Evolutionary conservation across 2,329 filamentous ascomycete genomes (phyloP).

Genomic region (Akanthomyces dipterigenus): DNA sequence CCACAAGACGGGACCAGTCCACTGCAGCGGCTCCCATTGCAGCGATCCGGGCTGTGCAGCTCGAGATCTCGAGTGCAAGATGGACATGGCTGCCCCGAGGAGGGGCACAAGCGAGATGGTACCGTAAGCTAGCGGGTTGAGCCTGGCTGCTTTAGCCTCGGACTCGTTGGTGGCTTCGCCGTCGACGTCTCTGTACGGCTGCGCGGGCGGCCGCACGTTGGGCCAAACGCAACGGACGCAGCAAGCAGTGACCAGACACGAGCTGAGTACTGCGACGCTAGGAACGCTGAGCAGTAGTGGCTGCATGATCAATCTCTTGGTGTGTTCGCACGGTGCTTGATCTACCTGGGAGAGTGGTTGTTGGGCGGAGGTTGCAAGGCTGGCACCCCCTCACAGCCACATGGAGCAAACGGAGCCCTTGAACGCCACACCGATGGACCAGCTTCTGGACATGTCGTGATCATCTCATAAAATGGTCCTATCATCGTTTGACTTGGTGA

Average conservation of each 20-base stretch:
- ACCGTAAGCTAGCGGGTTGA: not conserved
- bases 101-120: not conserved
- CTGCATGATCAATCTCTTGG: not conserved
- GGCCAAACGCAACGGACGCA: not conserved
- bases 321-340: too few species aligned
- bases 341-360: not conserved
- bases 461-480: too few species aligned
- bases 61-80: not conserved
- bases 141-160: not conserved
- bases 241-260: not conserved
- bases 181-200: not conserved
- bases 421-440: too few species aligned
- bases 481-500: too few species aligned
- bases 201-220: not conserved
- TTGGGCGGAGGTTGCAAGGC: not conserved
- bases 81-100: not conserved
- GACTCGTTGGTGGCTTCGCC: slow-evolving; percentile 2
- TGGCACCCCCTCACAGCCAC: not conserved
- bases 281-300: too few species aligned
- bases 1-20: slow-evolving; percentile 4
- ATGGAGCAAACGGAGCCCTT: too few species aligned
- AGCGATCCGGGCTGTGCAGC: not conserved
- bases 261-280: not conserved
- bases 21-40: not conserved
- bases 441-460: too few species aligned